Evolutionary conservation across 2,329 filamentous ascomycete species (phyloP), one percentile per base, ranked within the genome.

Genomic region (Epicoccum nigrum): DNA sequence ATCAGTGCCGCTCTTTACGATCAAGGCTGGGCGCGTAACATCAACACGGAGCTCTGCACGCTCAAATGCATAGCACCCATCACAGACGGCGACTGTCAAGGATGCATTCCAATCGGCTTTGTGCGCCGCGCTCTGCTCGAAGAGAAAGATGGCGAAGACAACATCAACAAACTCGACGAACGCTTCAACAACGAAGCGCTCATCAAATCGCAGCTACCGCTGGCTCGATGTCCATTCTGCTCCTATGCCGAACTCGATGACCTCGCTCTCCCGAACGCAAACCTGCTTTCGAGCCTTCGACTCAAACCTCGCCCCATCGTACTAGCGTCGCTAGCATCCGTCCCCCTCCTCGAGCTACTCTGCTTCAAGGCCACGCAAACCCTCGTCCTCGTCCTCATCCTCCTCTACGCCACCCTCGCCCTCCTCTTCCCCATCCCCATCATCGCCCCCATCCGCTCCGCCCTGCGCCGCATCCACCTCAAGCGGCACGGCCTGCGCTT

Each of bases 1-100:
- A 82, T 93, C 52, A 88, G 87, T 41, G 93, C 97, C 70, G 92
- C 92, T 2, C 78, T 97, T 0, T 97, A 96, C 69, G 94, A 94
- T 0, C 94, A 97, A 71, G 90, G 90, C 44, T 97, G 93, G 90
- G 83, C 85, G 41, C 86, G 88, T 52, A 94, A 85, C 63, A 87
- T 97, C 62, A 83, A 94, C 67, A 74, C 84, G 21, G 81, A 86
- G 51, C 84, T 81, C 30, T 89, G 89, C 30, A 92, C 90, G 0
- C 79, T 97, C 45, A 85, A 84, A 54, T 97, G 94, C 69, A 82
- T 96, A n/a, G 90, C 92, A 1, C 86, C 90, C 0, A 82, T 87
- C 42, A 78, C 83, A 0, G 64, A 63, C 13, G 39, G 55, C 2
- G 69, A 73, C n/a, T 97, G 94, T 63, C 68, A 80, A 12, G 91